phyloP scores from a whole-genome alignment of 2,329 filamentous ascomycete species.

The Beauveria caledonica region DNA sequence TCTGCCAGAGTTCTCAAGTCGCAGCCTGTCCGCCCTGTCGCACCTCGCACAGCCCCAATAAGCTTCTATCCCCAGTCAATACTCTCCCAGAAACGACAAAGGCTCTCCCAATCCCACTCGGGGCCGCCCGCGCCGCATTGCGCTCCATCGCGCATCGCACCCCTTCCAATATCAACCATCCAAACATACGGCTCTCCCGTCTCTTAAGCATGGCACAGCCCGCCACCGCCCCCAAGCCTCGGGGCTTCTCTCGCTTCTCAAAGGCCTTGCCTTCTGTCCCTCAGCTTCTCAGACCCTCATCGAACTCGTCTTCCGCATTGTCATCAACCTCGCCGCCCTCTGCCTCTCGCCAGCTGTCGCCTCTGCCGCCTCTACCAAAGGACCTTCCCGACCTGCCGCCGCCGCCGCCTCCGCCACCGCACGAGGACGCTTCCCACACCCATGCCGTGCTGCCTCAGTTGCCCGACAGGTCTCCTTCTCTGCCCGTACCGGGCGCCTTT shows the following conservation, averaged over 20 bases:
- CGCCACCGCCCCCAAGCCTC: constrained; percentile 22
- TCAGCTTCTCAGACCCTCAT: background rate
- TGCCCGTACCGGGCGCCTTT: constrained; percentile 13
- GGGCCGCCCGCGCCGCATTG: background rate
- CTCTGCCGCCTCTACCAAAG: constrained; percentile 14
- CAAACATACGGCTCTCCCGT: background rate
- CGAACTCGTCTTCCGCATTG: background rate
- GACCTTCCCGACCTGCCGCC: constrained; percentile 18
- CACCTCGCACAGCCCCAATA: background rate
- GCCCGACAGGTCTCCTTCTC: constrained; percentile 10
- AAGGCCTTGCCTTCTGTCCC: constrained; percentile 49
- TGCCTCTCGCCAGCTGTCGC: constrained; percentile 11
- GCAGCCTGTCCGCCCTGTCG: background rate
- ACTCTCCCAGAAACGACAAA: background rate
- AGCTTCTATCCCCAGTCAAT: background rate
- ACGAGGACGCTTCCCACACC: constrained; percentile 9
- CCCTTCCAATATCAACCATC: background rate
- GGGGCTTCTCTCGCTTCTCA: constrained; percentile 47
- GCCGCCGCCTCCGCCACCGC: constrained; percentile 19
- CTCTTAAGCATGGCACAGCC: constrained; percentile 13
- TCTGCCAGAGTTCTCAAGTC: background rate
- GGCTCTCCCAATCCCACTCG: background rate
- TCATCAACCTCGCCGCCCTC: constrained; percentile 12
- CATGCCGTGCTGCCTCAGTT: constrained; percentile 13
- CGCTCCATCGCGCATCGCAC: background rate